These are phyloP conservation scores for Ascochyta clinopodiicola DNA, from an alignment of 2,329 filamentous ascomycete species.

Conservation along the genomic window DNA sequence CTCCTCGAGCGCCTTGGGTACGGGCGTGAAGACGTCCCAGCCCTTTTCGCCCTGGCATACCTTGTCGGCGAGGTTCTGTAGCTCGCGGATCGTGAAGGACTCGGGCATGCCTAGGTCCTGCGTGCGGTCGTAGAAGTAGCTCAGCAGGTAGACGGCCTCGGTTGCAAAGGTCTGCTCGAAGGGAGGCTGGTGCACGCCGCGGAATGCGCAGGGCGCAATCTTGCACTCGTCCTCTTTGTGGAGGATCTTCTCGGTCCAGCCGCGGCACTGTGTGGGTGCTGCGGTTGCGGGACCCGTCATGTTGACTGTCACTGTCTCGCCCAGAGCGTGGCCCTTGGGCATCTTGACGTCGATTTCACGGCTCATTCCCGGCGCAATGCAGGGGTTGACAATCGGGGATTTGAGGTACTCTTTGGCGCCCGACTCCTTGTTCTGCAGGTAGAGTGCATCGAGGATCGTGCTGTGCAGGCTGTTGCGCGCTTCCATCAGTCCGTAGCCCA, in stretches of 20 bases:
- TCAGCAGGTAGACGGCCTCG: constrained; percentile 96
- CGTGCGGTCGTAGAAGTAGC: constrained; percentile 97
- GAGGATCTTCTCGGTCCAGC: constrained; percentile 86
- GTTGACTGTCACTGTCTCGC: constrained; percentile 71
- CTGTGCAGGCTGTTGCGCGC: constrained; percentile 87
- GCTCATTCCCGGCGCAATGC: constrained; percentile 80
- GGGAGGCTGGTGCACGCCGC: constrained; percentile 92
- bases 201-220: constrained; percentile 95
- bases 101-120: constrained; percentile 97
- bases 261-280: constrained; percentile 85
- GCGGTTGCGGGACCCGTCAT: constrained; percentile 84
- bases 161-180: constrained; percentile 88
- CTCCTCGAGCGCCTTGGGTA: constrained; percentile 81
- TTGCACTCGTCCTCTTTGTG: constrained; percentile 83
- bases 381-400: constrained; percentile 79
- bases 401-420: constrained; percentile 68
- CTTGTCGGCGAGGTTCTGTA: constrained; percentile 81
- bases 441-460: constrained; percentile 73
- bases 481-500: constrained; percentile 95
- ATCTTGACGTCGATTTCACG: constrained; percentile 77
- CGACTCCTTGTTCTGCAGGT: constrained; percentile 62
- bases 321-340: constrained; percentile 69
- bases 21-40: constrained; percentile 81
- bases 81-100: constrained; percentile 88
- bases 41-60: constrained; percentile 80